These are phyloP conservation scores for Starmerella ratchasimensis DNA, from an alignment of 805 yeast species.

Conservation along the genomic window DNA sequence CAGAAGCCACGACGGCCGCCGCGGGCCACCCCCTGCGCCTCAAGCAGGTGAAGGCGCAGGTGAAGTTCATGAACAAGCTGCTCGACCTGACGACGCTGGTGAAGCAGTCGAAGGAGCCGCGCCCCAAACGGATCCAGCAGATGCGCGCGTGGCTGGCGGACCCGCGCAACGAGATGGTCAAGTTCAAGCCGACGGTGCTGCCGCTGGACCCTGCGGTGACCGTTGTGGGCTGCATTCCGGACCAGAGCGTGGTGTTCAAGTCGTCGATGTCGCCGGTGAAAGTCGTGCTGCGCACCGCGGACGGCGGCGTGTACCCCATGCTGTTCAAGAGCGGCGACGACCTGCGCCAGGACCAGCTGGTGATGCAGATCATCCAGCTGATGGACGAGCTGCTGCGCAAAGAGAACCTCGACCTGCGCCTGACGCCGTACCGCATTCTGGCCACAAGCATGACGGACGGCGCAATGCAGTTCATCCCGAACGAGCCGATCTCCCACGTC, in stretches of 20 bases:
- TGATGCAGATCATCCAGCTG: slow-evolving; percentile 78
- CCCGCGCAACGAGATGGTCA: slow-evolving; percentile 28
- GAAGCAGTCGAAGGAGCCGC: slow-evolving; percentile 56
- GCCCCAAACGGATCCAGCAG: slow-evolving; percentile 59
- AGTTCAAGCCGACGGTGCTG: slow-evolving; percentile 45
- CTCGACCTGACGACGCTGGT: slow-evolving; percentile 52
- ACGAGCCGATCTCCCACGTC: slow-evolving; percentile 73
- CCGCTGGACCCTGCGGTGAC: slow-evolving; percentile 74
- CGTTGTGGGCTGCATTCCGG: slow-evolving; percentile 64
- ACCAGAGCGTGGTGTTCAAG: slow-evolving; percentile 75
- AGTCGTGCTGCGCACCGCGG: slow-evolving; percentile 52
- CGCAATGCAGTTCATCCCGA: slow-evolving; percentile 85
- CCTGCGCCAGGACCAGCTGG: slow-evolving; percentile 88
- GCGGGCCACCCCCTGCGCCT: slow-evolving; percentile 9
- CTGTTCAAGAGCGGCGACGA: slow-evolving; percentile 97
- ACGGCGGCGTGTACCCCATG: slow-evolving; percentile 47
- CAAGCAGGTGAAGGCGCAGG: slow-evolving; percentile 36
- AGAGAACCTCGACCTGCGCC: slow-evolving; percentile 76
- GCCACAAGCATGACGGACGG: slow-evolving; percentile 91
- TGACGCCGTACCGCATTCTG: slow-evolving; percentile 78
- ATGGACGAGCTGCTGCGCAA: slow-evolving; percentile 81
- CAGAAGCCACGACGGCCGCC: no score
- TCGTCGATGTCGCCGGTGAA: slow-evolving; percentile 82
- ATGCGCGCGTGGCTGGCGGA: slow-evolving; percentile 46
- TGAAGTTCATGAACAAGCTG: slow-evolving; percentile 51